A percentile compares a stretch with the other conserved stretches of the same genome.
Conservation (phyloP, 2,329 filamentous ascomycete species). For the Aschersonia sp. region DNA sequence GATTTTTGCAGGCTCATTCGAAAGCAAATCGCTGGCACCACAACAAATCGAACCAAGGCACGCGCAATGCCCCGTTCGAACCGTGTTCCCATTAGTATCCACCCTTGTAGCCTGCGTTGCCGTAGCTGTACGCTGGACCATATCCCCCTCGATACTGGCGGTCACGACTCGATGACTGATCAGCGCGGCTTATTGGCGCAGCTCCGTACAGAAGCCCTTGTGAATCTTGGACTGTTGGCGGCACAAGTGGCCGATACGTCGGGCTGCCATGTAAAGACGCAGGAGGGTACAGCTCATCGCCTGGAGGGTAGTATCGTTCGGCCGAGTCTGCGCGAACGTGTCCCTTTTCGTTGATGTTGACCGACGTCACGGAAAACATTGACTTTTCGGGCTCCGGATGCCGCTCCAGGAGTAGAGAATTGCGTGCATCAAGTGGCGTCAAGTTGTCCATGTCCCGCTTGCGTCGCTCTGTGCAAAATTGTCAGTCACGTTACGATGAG, state of each 20-base stretch:
- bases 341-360: conserved; percentile 21
- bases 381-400: conserved; percentile 19
- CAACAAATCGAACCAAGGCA: too few species aligned
- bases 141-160: conserved; percentile 5
- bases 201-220: conserved; percentile 24
- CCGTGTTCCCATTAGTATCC: background rate
- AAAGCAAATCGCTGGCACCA: too few species aligned
- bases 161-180: conserved; percentile 5
- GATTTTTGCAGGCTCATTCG: too few species aligned
- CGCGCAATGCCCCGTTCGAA: background rate
- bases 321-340: conserved; percentile 14
- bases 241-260: conserved; percentile 23
- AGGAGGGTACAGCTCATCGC: conserved; percentile 9
- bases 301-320: conserved; percentile 15
- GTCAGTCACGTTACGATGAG: background rate
- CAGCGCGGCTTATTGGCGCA: conserved; percentile 21
- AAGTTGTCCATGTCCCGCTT: conserved; percentile 67
- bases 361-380: conserved; percentile 26
- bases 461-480: conserved; percentile 47
- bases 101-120: conserved; percentile 8
- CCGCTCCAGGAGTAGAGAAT: conserved; percentile 64
- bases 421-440: conserved; percentile 74
- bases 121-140: conserved; percentile 7
- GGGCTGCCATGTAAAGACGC: conserved; percentile 13
- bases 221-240: conserved; percentile 16